phyloP scores from a whole-genome alignment of 257 asterid species.

The Solanum megistacrolobum region DNA sequence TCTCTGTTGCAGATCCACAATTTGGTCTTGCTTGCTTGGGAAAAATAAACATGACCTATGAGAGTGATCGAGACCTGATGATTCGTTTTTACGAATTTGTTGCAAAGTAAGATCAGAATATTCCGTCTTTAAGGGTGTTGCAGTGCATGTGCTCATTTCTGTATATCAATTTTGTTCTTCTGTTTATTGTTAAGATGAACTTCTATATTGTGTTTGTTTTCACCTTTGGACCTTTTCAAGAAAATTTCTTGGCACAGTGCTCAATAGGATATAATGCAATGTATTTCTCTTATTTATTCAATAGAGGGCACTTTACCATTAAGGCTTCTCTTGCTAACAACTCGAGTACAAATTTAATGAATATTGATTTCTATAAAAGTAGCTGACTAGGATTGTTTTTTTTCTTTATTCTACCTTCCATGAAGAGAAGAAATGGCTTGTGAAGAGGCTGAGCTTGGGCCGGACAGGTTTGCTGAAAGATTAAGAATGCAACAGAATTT shows the following conservation, averaged over 20 bases:
- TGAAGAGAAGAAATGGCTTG: slow-evolving; percentile 87
- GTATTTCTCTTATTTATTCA: neutral
- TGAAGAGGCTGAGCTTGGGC: slow-evolving; percentile 93
- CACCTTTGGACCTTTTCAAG: too few relatives aligned
- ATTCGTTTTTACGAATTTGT: slow-evolving; percentile 68
- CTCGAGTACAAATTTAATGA: neutral
- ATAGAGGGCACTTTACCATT: neutral
- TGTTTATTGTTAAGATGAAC: too few relatives aligned
- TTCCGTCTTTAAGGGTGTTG: neutral
- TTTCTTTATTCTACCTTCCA: slow-evolving; percentile 4
- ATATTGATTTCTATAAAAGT: neutral
- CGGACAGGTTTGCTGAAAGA: slow-evolving; percentile 55
- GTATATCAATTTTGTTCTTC: neutral
- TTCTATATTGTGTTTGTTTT: too few relatives aligned
- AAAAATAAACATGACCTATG: slow-evolving; percentile 55
- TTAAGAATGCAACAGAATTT: slow-evolving; percentile 38
- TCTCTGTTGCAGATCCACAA: slow-evolving; percentile 56
- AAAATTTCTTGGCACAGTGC: too few relatives aligned
- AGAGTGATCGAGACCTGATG: slow-evolving; percentile 79
- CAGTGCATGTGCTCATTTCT: neutral
- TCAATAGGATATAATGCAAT: neutral
- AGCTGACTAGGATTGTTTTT: neutral
- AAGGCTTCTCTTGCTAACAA: neutral
- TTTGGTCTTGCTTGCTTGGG: slow-evolving; percentile 85
- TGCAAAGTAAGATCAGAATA: slow-evolving; percentile 45